These are phyloP conservation scores for Melastoma candidum DNA, from an alignment of 441 rosid genomes.

Conservation along the genomic window DNA sequence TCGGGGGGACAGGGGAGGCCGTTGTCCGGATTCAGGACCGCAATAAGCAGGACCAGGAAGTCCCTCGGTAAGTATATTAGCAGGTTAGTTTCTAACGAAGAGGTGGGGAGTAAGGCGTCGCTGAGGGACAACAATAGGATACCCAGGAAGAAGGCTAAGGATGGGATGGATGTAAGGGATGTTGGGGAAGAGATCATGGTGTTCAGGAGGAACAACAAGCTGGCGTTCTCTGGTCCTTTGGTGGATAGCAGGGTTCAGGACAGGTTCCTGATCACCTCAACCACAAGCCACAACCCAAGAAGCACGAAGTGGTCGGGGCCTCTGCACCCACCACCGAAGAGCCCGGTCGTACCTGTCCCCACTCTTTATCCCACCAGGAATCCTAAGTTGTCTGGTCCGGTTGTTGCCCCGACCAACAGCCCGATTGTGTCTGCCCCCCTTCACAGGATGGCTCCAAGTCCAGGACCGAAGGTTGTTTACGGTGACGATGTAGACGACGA, in stretches of 20 bases:
- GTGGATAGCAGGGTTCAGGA: conserved; percentile 31
- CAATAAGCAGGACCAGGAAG: conserved; percentile 35
- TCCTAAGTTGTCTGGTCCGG: conserved; percentile 44
- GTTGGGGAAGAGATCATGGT: conserved; percentile 16
- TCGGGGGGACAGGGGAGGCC: neutral
- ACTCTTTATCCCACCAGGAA: conserved; percentile 19
- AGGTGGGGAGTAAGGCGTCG: conserved; percentile 19
- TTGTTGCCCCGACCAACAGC: conserved; percentile 16
- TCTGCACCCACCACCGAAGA: neutral
- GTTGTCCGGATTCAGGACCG: conserved; percentile 32
- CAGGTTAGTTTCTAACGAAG: conserved; percentile 33
- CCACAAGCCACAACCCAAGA: neutral
- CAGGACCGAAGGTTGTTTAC: conserved; percentile 34
- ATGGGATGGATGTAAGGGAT: conserved; percentile 20
- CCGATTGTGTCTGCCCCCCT: conserved; percentile 6
- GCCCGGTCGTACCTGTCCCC: neutral
- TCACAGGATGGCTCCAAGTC: conserved; percentile 4
- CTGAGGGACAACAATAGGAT: conserved; percentile 19
- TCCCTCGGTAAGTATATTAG: conserved; percentile 29
- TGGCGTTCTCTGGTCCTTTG: conserved; percentile 58
- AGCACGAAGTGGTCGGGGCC: conserved; percentile 11
- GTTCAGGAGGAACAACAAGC: conserved; percentile 21
- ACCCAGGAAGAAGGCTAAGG: conserved; percentile 23
- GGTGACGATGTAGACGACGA: conserved; percentile 17
- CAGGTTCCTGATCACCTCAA: conserved; percentile 12